Evolutionary conservation across 2,329 filamentous ascomycete genomes (phyloP), one percentile per base, ranked within the genome.

Genomic region (Bipolaris cookei): DNA sequence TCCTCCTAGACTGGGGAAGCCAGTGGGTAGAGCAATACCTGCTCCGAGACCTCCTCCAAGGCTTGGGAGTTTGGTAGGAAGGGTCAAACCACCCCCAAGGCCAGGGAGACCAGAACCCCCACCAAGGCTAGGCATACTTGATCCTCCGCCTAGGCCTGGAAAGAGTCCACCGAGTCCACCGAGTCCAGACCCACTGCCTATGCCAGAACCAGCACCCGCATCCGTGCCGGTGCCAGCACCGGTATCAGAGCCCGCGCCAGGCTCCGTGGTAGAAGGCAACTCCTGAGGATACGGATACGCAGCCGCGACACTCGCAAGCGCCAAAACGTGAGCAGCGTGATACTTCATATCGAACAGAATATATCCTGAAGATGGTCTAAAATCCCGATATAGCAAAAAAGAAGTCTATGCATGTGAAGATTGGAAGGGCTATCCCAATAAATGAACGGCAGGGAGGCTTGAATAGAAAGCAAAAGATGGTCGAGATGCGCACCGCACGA

Each of bases 301-400:
- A 21, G 61, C 64, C 54, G 56, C 61, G 8, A 66, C 28, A 42
- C 69, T 65, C 3, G 62, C 65, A 10, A 72, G 55, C 34, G 59
- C 60, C 16, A 71, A 25, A 32, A 70, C 4, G 4, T 58, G 59
- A 11, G 48, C 56, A 28, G 62, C 54, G 5, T 63, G 56, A 58
- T 66, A 68, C 55, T 67, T 73, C 71, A 72, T 73, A n/a, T 63
- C 66, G 56, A 50, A 14, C 16, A 6, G 18, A 14, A 2, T 18
- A 6, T 37, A 8, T 38, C 3, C 11, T 20, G 23, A 41, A 11
- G 20, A 21, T 21, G 3, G 14, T 25, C 20, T 28, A 8, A 28
- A 41, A n/a, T 11, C 8, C 21, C 13, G 20, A 14, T 13, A 41
- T 21, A 13, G 20, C 3, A 13, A 23, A n/a, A 18, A 16, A 7